Conservation (phyloP, 495 filamentous ascomycete genomes). For the Cenococcum geophilum region DNA sequence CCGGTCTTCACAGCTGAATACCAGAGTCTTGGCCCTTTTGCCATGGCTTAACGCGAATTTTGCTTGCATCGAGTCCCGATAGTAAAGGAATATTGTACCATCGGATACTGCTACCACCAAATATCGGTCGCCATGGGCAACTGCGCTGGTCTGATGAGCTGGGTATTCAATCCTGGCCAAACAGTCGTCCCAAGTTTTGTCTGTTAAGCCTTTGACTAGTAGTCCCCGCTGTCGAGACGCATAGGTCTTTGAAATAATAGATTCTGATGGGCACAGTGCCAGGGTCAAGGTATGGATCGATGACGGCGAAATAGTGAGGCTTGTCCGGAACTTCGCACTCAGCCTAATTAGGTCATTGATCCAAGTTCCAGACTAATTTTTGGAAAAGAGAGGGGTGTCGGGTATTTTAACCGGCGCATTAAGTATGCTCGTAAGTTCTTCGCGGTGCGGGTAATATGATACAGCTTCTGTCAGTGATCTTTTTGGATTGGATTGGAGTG, state of each 20-base stretch:
- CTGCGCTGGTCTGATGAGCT: constrained; percentile 26
- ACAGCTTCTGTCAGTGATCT: no score
- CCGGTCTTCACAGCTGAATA: constrained; percentile 10
- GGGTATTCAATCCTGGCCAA: constrained; percentile 29
- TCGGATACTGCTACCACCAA: constrained; percentile 31
- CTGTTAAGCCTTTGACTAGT: constrained; percentile 24
- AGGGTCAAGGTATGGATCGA: constrained; percentile 36
- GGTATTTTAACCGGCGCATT: constrained; percentile 21
- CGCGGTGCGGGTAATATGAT: constrained; percentile 31
- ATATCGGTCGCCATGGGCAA: constrained; percentile 24
- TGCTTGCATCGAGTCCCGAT: constrained; percentile 30
- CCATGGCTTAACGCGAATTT: constrained; percentile 30
- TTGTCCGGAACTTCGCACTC: constrained; percentile 31
- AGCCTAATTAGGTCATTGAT: constrained; percentile 34
- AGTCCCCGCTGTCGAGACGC: constrained; percentile 18
- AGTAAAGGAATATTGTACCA: constrained; percentile 18
- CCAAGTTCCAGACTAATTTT: constrained; percentile 30
- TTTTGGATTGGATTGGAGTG: no score
- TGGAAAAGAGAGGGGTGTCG: constrained; percentile 24
- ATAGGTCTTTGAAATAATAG: constrained; percentile 31
- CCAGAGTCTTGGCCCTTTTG: constrained; percentile 25
- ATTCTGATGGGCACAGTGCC: constrained; percentile 38
- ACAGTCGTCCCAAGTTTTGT: constrained; percentile 29
- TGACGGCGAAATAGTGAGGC: constrained; percentile 27
- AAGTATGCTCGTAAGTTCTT: constrained; percentile 35